These are phyloP conservation scores for Lunularia cruciata DNA, from an alignment of 225 moss, liverwort and hornwort genomes.

Conservation along the genomic window DNA sequence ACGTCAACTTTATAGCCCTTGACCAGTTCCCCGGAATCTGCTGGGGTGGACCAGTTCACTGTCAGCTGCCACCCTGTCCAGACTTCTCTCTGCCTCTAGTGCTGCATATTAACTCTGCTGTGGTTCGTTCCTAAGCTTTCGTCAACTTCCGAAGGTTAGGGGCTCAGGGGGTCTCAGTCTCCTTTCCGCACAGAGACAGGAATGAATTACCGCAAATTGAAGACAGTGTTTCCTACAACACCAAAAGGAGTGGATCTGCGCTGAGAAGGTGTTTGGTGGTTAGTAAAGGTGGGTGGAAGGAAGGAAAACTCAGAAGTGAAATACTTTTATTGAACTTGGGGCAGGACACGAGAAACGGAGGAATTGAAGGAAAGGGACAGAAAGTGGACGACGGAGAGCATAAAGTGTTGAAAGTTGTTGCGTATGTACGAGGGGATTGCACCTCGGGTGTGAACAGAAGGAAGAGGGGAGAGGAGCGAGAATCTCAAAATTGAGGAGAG, in stretches of 20 bases:
- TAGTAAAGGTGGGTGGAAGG: background rate
- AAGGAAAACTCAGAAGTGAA: background rate
- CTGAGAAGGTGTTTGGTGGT: background rate
- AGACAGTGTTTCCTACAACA: too few species aligned
- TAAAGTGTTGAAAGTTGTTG: background rate
- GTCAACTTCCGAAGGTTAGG: background rate
- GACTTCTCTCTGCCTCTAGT: background rate
- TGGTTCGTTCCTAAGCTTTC: too few species aligned
- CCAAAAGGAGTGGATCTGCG: background rate
- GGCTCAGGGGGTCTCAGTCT: too few species aligned
- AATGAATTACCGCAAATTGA: too few species aligned
- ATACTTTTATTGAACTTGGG: background rate
- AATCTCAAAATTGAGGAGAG: background rate
- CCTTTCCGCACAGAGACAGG: too few species aligned
- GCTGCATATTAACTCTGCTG: background rate
- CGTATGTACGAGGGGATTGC: background rate
- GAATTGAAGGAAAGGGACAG: conserved; percentile 1
- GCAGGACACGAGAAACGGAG: conserved; percentile 6
- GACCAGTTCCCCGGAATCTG: background rate
- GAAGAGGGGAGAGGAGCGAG: background rate
- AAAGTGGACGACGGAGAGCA: background rate
- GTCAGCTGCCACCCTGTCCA: background rate
- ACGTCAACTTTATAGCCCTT: background rate
- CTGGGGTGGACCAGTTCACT: background rate
- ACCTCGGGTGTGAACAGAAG: background rate